Evolutionary conservation across 2,329 filamentous ascomycete genomes (phyloP).

Genomic region (Rachicladosporium sp.): DNA sequence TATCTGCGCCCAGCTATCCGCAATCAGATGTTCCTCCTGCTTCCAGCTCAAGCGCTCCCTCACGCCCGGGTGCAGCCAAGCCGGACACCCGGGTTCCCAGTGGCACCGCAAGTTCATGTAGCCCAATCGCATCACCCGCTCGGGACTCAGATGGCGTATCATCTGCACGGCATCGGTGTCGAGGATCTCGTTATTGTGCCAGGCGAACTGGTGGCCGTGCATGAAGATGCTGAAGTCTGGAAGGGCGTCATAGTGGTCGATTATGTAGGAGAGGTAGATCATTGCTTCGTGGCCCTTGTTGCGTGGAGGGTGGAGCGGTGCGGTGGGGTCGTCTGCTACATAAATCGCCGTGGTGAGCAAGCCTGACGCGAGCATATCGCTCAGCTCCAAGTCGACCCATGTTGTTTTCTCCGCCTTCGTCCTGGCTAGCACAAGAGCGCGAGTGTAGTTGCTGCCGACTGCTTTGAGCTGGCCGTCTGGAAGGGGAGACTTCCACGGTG

Average conservation of each 20-base stretch:
- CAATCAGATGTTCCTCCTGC: slow-evolving; percentile 33
- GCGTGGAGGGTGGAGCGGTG: slow-evolving; percentile 37
- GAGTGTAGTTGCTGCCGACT: slow-evolving; percentile 39
- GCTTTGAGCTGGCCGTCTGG: slow-evolving; percentile 29
- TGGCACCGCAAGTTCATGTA: slow-evolving; percentile 46
- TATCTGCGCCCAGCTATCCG: slow-evolving; percentile 34
- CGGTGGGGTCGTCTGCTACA: slow-evolving; percentile 38
- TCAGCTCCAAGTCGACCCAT: slow-evolving; percentile 44
- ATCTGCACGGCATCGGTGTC: slow-evolving; percentile 33
- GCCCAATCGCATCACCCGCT: slow-evolving; percentile 35
- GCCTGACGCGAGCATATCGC: slow-evolving; percentile 24
- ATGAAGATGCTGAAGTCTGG: slow-evolving; percentile 49
- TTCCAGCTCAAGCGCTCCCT: slow-evolving; percentile 24
- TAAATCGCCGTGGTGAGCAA: slow-evolving; percentile 35
- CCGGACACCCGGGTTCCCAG: slow-evolving; percentile 44
- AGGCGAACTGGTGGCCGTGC: slow-evolving; percentile 46
- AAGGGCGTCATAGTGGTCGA: slow-evolving; percentile 48
- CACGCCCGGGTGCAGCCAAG: slow-evolving; percentile 40
- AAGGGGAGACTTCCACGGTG: slow-evolving; percentile 12
- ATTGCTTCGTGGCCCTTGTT: slow-evolving; percentile 53
- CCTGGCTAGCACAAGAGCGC: slow-evolving; percentile 42
- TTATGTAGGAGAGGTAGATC: slow-evolving; percentile 49
- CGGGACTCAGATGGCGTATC: slow-evolving; percentile 32
- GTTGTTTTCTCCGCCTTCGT: slow-evolving; percentile 38
- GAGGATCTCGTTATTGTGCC: slow-evolving; percentile 45